Evolutionary conservation across 2,329 filamentous ascomycete species (phyloP), one percentile per base, ranked within the genome.

Genomic region (Talaromyces funiculosus): DNA sequence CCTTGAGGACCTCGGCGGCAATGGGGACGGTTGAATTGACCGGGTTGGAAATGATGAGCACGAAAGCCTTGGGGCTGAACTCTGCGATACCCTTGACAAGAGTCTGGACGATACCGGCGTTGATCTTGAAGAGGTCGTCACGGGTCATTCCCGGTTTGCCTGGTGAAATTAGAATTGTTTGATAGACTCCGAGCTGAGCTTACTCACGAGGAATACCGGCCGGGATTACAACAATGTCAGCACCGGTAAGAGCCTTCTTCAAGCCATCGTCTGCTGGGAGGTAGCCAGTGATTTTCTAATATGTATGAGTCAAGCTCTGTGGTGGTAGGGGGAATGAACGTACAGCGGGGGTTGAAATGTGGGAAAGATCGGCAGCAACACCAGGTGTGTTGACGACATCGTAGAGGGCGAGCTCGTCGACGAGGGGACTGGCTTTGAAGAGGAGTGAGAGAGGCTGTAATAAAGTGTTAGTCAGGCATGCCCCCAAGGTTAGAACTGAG

Each of bases 41-140:
- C 62, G 94, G 94, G 86, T 99, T 99, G 72, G 93, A 97, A 79
- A 99, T 99, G 82, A 99, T 87, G 67, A 97, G 87, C 75, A 96
- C 86, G 81, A 88, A 96, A 60, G 94, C 94, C 77, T 97, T 95
- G 75, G 94, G 94, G 75, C 87, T 88, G 73, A 89, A 86, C 75
- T 97, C 87, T 69, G 93, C 92, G 70, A 91, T 86, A 57, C 90
- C 87, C 82, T 96, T 89, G 70, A 95, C 88, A 68, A 99, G 84
- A 69, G 90, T 92, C 81, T 94, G 91, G 74, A 99, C 94, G 73
- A 99, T 99, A 71, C 92, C 90, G 63, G 94, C 94, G 78, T 99
- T 99, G 84, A 97, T 96, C 82, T 97, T 97, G 89, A 99, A 99
- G 62, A 99, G 90, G 75, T 97, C 94, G 72, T 99, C 94, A 81